Evolutionary conservation across 2,329 filamentous ascomycete genomes (phyloP), one percentile per base, ranked within the genome.

Genomic region (Claviceps cyperi): DNA sequence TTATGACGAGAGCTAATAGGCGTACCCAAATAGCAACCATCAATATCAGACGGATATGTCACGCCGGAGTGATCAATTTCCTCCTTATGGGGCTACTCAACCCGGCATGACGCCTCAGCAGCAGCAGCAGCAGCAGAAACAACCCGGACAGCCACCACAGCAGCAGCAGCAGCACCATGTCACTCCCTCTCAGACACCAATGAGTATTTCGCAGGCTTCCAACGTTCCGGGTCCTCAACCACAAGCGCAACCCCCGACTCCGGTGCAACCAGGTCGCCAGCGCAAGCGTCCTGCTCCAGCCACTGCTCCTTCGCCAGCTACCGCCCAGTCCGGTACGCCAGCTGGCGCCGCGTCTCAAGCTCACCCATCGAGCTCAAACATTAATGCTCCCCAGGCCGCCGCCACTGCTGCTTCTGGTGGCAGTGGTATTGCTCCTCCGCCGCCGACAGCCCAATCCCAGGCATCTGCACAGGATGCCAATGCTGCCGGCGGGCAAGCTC

Each of bases 1-100:
- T 43, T 21, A 13, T 17, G 6, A 44, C 14, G 11, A 43, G 43
- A 57, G 58, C 64, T 66, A 57, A 66, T 56, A 56, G 52, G 50
- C 54, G 50, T 35, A 41, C 51, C 54, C 52, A 55, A 52, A 59
- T 52, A 68, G 66, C 58, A 66, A 67, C 52, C 72, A 77, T 59
- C 62, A 69, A 50, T 77, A 77, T 58, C 73, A 72, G 62, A 62
- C 67, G 57, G 73, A 77, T 54, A 72, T 77, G 72, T 66, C 63
- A 55, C 67, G 67, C 53, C 67, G 69, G 50, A 65, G 64, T 57
- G 68, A 71, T 9, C 51, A 52, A 19, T 71, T 70, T 51, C 63
- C 70, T 51, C 63, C 66, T 45, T 71, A 70, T 49, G 65, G 62
- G 53, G 59, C 60, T 43, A 59, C 66, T 46, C 67, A 69, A 56